Conservation (phyloP, 2,329 filamentous ascomycete species). For the Fusarium liriodendri region DNA sequence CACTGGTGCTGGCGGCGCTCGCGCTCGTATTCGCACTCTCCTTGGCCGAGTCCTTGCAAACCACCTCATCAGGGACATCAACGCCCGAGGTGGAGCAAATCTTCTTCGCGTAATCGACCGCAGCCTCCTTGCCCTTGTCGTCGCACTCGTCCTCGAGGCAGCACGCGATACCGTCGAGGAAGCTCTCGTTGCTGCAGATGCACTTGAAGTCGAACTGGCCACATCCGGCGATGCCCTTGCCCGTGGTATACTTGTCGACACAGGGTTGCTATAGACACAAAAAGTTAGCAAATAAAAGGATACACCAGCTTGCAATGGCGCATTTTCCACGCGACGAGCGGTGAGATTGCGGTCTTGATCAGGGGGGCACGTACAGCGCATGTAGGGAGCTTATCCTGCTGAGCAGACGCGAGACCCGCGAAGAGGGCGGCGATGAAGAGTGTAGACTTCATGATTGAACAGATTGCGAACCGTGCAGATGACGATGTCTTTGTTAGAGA, state of each 20-base stretch:
- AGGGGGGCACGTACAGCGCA: slow-evolving; percentile 52
- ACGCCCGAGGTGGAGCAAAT: slow-evolving; percentile 54
- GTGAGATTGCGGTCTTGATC: neutral
- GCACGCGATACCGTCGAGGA: slow-evolving; percentile 56
- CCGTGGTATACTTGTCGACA: slow-evolving; percentile 48
- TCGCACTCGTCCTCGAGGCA: slow-evolving; percentile 53
- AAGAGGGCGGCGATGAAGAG: slow-evolving; percentile 46
- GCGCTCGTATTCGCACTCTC: neutral
- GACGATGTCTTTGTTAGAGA: neutral
- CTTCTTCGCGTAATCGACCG: slow-evolving; percentile 52
- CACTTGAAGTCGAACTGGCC: slow-evolving; percentile 52
- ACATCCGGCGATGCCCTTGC: slow-evolving; percentile 52
- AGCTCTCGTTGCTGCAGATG: slow-evolving; percentile 55
- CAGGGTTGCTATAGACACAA: slow-evolving; percentile 45
- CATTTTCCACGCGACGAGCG: neutral
- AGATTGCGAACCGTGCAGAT: neutral
- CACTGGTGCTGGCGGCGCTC: slow-evolving; percentile 8
- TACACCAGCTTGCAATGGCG: neutral
- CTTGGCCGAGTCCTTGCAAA: slow-evolving; percentile 44
- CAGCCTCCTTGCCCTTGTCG: slow-evolving; percentile 45
- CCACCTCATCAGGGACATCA: slow-evolving; percentile 50
- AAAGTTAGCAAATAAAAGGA: slow-evolving; percentile 10
- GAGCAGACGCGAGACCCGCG: slow-evolving; percentile 49
- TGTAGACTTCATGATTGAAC: slow-evolving; percentile 51
- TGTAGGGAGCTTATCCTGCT: slow-evolving; percentile 47